phyloP scores from a whole-genome alignment of 805 yeast genomes.

The Wickerhamiella occidentalis region DNA sequence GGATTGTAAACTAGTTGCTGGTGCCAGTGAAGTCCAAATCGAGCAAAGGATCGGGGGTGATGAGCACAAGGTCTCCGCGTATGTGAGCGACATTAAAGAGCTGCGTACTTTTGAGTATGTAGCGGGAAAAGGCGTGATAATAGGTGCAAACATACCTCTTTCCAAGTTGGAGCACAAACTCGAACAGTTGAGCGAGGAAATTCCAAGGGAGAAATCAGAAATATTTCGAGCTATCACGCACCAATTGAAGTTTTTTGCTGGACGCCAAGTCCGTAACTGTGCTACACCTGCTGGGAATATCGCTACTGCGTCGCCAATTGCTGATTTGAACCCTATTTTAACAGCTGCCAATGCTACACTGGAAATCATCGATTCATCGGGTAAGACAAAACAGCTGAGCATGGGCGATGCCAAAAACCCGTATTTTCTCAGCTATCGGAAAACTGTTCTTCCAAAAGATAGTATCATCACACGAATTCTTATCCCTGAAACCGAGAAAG shows the following conservation, averaged over 20 bases:
- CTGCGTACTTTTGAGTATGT: conserved; percentile 28
- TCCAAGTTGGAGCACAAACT: conserved; percentile 32
- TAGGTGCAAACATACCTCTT: conserved; percentile 35
- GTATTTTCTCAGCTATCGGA: conserved; percentile 36
- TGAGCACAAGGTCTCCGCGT: conserved; percentile 32
- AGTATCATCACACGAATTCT: conserved; percentile 30
- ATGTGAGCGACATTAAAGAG: conserved; percentile 35
- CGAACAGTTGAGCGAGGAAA: conserved; percentile 23
- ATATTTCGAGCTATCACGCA: conserved; percentile 30
- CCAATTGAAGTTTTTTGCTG: conserved; percentile 38
- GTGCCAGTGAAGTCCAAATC: conserved; percentile 39
- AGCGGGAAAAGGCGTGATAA: conserved; percentile 32
- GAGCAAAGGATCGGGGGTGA: conserved; percentile 36
- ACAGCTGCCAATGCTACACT: conserved; percentile 34
- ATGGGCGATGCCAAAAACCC: conserved; percentile 28
- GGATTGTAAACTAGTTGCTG: conserved; percentile 33
- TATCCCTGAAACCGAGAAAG: conserved; percentile 31
- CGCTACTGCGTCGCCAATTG: conserved; percentile 40
- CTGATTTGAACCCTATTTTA: conserved; percentile 37
- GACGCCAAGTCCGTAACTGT: conserved; percentile 38
- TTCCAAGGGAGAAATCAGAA: conserved; percentile 26
- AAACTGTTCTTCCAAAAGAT: conserved; percentile 30
- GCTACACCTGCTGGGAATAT: conserved; percentile 41
- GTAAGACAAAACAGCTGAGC: conserved; percentile 25
- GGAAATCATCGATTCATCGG: conserved; percentile 28